These are phyloP conservation scores for Aspergillus carlsbadensis DNA, from an alignment of 495 filamentous ascomycete genomes.

Conservation along the genomic window DNA sequence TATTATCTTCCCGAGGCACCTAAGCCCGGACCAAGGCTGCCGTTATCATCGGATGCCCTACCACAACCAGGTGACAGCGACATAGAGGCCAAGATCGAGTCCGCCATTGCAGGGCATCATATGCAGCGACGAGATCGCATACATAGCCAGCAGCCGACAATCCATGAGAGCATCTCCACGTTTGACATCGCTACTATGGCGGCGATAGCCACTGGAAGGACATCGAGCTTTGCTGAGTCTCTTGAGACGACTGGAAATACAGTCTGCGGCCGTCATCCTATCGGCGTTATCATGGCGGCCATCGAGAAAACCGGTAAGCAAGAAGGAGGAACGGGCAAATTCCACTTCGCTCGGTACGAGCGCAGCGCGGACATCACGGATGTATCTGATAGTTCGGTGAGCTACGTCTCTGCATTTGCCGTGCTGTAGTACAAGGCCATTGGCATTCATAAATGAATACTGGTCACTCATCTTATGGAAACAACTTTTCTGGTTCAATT, in stretches of 20 bases:
- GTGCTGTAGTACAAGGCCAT: constrained; percentile 26
- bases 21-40: constrained; percentile 38
- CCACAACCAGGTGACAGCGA: constrained; percentile 37
- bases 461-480: too few relatives aligned
- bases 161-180: constrained; percentile 80
- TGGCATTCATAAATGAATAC: too few relatives aligned
- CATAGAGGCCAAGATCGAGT: constrained; percentile 26
- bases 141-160: constrained; percentile 49
- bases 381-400: constrained; percentile 82
- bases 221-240: constrained; percentile 65
- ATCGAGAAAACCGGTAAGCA: constrained; percentile 57
- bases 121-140: constrained; percentile 42
- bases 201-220: constrained; percentile 72
- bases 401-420: constrained; percentile 66
- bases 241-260: constrained; percentile 80
- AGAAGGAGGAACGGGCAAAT: constrained; percentile 55
- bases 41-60: constrained; percentile 39
- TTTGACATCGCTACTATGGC: constrained; percentile 82
- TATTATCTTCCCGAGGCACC: constrained; percentile 63
- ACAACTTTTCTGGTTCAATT: too few relatives aligned
- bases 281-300: constrained; percentile 89
- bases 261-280: constrained; percentile 93
- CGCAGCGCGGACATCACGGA: constrained; percentile 75
- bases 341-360: constrained; percentile 89
- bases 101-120: constrained; percentile 36